A percentile compares a stretch with the other conserved stretches of the same genome.
Evolutionary conservation across 768 basidiomycete species (phyloP).

Genomic region (Artomyces pyxidatus): DNA sequence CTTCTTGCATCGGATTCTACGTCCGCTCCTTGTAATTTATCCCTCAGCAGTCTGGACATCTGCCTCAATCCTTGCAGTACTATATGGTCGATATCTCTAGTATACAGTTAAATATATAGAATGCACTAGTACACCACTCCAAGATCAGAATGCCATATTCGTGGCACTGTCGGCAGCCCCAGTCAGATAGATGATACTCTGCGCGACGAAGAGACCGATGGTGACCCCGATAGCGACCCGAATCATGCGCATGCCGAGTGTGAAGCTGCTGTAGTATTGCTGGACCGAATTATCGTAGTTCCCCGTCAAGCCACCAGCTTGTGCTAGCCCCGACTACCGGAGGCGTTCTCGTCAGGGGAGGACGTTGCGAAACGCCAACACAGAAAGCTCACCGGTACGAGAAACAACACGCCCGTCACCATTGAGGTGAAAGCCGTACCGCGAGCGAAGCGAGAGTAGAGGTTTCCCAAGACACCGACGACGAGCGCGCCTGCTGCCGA

Average conservation of each 20-base stretch:
- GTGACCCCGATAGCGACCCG: slow-evolving; percentile 81
- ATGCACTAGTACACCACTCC: too few relatives aligned
- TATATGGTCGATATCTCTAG: too few relatives aligned
- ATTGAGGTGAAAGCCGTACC: slow-evolving; percentile 86
- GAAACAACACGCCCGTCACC: slow-evolving; percentile 89
- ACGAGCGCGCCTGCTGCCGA: slow-evolving; percentile 73
- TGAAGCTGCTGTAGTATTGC: slow-evolving; percentile 71
- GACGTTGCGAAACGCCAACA: too few relatives aligned
- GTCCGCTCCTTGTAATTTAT: too few relatives aligned
- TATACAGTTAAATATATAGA: too few relatives aligned
- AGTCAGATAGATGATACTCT: slow-evolving; percentile 71
- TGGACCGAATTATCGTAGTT: slow-evolving; percentile 53
- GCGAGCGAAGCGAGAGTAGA: slow-evolving; percentile 66
- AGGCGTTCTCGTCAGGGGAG: too few relatives aligned
- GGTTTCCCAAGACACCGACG: slow-evolving; percentile 71
- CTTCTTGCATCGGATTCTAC: too few relatives aligned
- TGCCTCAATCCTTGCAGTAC: too few relatives aligned
- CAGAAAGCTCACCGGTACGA: slow-evolving; percentile 78
- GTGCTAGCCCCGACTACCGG: slow-evolving; percentile 62
- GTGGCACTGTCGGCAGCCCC: slow-evolving; percentile 66
- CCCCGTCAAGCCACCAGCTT: slow-evolving; percentile 61
- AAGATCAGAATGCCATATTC: slow-evolving; percentile 63
- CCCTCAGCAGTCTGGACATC: too few relatives aligned
- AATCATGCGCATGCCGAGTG: slow-evolving; percentile 76
- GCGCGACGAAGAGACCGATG: slow-evolving; percentile 76